Percentiles rank a stretch among this genome's conserved stretches.
Conservation (phyloP, 2,329 filamentous ascomycete species). For the Stagonosporopsis vannaccii region DNA sequence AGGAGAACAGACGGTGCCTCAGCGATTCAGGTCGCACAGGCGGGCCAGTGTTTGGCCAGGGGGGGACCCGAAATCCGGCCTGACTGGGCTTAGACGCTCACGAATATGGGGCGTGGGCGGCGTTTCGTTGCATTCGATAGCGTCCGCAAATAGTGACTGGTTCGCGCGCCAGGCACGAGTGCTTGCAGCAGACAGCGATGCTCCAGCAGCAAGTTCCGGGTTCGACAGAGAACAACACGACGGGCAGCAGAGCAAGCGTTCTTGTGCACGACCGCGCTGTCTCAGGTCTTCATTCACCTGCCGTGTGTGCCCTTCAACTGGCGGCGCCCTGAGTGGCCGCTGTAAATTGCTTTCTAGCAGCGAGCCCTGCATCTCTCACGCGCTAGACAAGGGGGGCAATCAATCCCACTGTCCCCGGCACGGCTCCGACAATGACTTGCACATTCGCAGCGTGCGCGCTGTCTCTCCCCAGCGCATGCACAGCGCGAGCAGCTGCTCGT, state of each 20-base stretch:
- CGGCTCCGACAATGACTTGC: not conserved
- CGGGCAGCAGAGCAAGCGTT: not conserved
- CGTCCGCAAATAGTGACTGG: conserved; percentile 9
- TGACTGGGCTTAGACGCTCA: conserved; percentile 4
- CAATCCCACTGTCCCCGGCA: conserved; percentile 9
- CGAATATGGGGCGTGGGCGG: conserved; percentile 3
- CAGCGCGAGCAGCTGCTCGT: conserved; percentile 1
- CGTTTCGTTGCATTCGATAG: conserved; percentile 21
- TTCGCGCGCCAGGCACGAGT: conserved; percentile 9
- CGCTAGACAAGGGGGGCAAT: conserved; percentile 13
- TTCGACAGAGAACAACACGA: not conserved
- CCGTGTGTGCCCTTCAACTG: conserved; percentile 4
- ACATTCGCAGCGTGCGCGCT: conserved; percentile 6
- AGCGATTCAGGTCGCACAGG: conserved; percentile 18
- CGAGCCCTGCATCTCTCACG: conserved; percentile 13
- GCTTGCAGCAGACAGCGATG: not conserved
- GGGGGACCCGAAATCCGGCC: conserved; percentile 11
- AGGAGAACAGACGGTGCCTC: conserved; percentile 14
- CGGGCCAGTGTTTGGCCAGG: conserved; percentile 19
- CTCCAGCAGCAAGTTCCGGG: not conserved
- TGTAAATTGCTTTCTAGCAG: conserved; percentile 11
- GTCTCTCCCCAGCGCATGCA: not conserved
- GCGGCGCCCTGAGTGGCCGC: conserved; percentile 3
- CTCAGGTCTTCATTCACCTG: not conserved
- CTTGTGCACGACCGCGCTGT: conserved; percentile 3